These are phyloP conservation scores for Hypoxylon cercidicola DNA, from an alignment of 495 filamentous ascomycete genomes.

Conservation along the genomic window DNA sequence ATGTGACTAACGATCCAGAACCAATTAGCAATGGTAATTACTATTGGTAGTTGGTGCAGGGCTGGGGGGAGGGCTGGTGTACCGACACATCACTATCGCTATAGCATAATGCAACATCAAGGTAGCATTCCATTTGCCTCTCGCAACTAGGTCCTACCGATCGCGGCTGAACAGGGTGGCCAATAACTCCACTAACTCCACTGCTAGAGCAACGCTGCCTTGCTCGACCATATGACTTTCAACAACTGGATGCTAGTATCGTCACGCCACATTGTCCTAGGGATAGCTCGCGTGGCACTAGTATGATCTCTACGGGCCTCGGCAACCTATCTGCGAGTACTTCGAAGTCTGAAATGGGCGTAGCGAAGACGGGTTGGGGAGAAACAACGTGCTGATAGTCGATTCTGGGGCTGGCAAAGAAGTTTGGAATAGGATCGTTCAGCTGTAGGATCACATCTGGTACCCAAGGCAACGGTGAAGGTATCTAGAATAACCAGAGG, in stretches of 20 bases:
- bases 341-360: too few relatives aligned
- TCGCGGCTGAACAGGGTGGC: background rate
- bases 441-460: too few relatives aligned
- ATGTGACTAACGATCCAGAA: too few relatives aligned
- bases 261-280: background rate
- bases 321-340: too few relatives aligned
- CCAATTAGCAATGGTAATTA: too few relatives aligned
- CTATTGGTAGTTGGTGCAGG: too few relatives aligned
- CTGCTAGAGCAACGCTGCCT: background rate
- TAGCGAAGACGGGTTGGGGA: too few relatives aligned
- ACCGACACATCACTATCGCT: background rate
- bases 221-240: background rate
- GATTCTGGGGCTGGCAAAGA: too few relatives aligned
- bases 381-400: too few relatives aligned
- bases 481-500: background rate
- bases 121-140: background rate
- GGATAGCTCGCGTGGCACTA: background rate
- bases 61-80: too few relatives aligned
- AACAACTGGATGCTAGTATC: background rate
- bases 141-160: background rate
- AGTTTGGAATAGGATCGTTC: too few relatives aligned
- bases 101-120: conserved; percentile 1
- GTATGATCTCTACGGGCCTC: too few relatives aligned
- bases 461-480: background rate
- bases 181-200: background rate